A percentile compares a stretch with the other conserved stretches of the same genome.
phyloP scores from a whole-genome alignment of 305 asterid species.

The Petunia hybrid region DNA sequence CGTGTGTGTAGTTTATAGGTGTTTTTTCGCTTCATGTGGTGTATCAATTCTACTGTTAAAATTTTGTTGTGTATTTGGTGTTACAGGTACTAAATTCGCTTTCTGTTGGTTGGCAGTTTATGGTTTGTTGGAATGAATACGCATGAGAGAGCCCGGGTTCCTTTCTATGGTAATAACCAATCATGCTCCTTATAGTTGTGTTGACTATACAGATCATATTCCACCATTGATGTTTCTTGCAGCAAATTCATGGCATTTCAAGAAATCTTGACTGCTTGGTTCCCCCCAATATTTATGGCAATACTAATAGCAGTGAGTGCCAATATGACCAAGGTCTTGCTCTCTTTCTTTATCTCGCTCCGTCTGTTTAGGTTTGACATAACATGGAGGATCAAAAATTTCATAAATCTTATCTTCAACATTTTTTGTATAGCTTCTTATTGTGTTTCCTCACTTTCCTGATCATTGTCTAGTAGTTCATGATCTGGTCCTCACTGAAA shows the following conservation, averaged over 20 bases:
- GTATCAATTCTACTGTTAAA: background rate
- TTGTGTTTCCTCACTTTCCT: background rate
- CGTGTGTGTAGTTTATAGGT: background rate
- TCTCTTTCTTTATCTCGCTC: background rate
- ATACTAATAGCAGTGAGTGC: background rate
- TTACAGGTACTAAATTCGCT: background rate
- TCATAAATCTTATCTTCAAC: background rate
- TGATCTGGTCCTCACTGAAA: background rate
- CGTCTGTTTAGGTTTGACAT: background rate
- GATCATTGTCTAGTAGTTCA: background rate
- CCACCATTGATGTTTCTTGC: background rate
- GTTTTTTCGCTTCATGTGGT: background rate
- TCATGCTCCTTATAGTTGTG: background rate
- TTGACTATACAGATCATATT: background rate
- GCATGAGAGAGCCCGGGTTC: background rate
- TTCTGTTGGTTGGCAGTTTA: background rate
- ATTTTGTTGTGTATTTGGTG: background rate
- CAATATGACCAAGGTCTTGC: background rate
- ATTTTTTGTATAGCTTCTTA: background rate
- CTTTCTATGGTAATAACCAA: background rate
- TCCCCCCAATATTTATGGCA: background rate
- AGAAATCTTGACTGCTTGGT: conserved; percentile 3
- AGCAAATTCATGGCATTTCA: background rate
- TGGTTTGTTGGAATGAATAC: background rate
- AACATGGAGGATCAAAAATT: background rate